Conservation (phyloP, 2,329 filamentous ascomycete species). For the Fusarium robinianum region DNA sequence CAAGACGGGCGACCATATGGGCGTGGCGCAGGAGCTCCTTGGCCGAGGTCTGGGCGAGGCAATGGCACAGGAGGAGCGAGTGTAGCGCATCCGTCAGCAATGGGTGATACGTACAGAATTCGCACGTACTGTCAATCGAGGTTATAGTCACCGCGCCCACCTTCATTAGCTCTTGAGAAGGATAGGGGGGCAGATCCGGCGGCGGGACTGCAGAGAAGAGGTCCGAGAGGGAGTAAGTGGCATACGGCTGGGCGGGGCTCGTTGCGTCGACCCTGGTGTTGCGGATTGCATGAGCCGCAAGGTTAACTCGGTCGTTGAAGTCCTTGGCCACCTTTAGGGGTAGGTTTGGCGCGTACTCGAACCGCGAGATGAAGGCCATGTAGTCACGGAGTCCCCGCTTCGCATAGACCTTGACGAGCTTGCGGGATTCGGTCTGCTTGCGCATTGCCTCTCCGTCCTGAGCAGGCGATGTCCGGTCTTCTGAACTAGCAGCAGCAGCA, state of each 20-base stretch:
- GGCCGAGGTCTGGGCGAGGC: constrained; percentile 75
- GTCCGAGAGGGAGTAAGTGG: constrained; percentile 55
- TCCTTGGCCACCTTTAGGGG: constrained; percentile 63
- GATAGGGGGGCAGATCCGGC: constrained; percentile 69
- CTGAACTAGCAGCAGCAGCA: no score
- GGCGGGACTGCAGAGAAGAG: constrained; percentile 74
- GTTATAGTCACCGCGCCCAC: constrained; percentile 34
- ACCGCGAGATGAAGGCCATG: constrained; percentile 69
- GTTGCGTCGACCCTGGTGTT: constrained; percentile 45
- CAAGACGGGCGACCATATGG: constrained; percentile 77
- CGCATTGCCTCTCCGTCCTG: constrained; percentile 12
- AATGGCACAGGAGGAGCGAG: constrained; percentile 75
- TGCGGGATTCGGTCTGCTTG: constrained; percentile 50
- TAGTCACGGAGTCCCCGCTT: constrained; percentile 79
- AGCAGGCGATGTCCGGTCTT: constrained; percentile 5
- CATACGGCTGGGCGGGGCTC: constrained; percentile 40
- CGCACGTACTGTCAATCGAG: constrained; percentile 41
- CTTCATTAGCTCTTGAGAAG: constrained; percentile 49
- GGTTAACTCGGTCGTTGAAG: constrained; percentile 61
- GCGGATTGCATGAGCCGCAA: constrained; percentile 54
- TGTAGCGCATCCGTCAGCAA: constrained; percentile 79
- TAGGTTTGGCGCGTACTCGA: constrained; percentile 78
- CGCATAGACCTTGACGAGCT: constrained; percentile 72
- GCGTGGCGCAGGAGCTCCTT: constrained; percentile 81
- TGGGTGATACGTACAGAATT: constrained; percentile 71